These are phyloP conservation scores for Taiozyma sp. DNA, from an alignment of 1,139 yeast genomes.

Conservation along the genomic window DNA sequence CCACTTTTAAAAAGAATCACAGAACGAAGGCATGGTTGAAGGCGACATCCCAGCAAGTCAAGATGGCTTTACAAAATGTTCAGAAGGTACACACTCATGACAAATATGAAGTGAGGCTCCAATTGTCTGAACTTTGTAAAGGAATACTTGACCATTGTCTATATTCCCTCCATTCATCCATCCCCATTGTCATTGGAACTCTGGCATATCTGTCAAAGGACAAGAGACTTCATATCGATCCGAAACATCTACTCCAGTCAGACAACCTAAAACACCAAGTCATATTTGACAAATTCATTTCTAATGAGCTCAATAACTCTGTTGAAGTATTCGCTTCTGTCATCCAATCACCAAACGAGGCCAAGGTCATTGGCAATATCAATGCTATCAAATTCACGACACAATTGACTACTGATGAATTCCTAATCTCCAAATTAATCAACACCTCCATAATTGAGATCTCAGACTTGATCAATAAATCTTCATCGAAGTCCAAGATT, in stretches of 20 bases:
- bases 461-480: constrained; percentile 15
- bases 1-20: constrained; percentile 27
- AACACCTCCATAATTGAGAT: constrained; percentile 15
- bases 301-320: constrained; percentile 15
- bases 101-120: constrained; percentile 29
- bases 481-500: constrained; percentile 6
- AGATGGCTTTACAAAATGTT: constrained; percentile 18
- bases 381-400: constrained; percentile 18
- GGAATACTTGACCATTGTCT: constrained; percentile 28
- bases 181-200: constrained; percentile 26
- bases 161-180: constrained; percentile 30
- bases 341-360: constrained; percentile 26
- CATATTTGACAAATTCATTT: constrained; percentile 7
- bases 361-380: constrained; percentile 18
- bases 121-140: constrained; percentile 29
- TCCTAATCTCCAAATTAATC: constrained; percentile 13
- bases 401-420: constrained; percentile 2
- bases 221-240: constrained; percentile 6
- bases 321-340: constrained; percentile 19
- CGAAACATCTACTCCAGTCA: constrained; percentile 1
- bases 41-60: constrained; percentile 61
- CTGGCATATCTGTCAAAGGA: constrained; percentile 16
- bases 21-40: constrained; percentile 58
- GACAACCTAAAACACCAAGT: constrained; percentile 3
- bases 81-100: constrained; percentile 24